These are phyloP conservation scores for Flaveria ramosissima DNA, from an alignment of 129 eudicot genomes.

Conservation along the genomic window DNA sequence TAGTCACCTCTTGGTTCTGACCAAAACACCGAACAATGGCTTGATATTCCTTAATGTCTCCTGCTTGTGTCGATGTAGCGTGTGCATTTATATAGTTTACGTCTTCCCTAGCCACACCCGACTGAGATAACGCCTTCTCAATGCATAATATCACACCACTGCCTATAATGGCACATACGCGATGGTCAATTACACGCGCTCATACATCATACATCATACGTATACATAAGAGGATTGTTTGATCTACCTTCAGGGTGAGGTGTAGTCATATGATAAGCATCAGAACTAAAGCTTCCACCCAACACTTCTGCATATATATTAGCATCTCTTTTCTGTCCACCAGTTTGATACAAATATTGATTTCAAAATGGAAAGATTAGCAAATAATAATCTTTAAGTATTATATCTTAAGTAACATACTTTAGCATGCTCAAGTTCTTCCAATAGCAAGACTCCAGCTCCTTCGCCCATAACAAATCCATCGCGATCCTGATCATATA, in stretches of 20 bases:
- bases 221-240: not conserved
- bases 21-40: constrained; percentile 81
- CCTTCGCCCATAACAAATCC: constrained; percentile 99
- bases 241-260: constrained; percentile 88
- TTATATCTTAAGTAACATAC: constrained; percentile 35
- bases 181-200: not conserved
- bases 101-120: constrained; percentile 76
- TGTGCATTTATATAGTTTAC: constrained; percentile 87
- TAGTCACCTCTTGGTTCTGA: constrained; percentile 68
- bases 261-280: constrained; percentile 87
- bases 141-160: constrained; percentile 63
- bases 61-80: constrained; percentile 88
- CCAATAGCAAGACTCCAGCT: constrained; percentile 76
- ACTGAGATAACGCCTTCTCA: constrained; percentile 76
- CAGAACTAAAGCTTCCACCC: constrained; percentile 89
- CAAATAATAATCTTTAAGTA: not conserved
- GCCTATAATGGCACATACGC: constrained; percentile 41
- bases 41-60: constrained; percentile 74
- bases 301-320: constrained; percentile 76
- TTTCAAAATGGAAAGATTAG: not conserved
- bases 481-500: constrained; percentile 59
- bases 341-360: not conserved
- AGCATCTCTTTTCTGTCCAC: constrained; percentile 72
- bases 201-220: not conserved
- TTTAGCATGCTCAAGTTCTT: constrained; percentile 91